A percentile compares a stretch with the other conserved stretches of the same genome.
Conservation (phyloP, 495 filamentous ascomycete species). For the Penicillium crystallinum region DNA sequence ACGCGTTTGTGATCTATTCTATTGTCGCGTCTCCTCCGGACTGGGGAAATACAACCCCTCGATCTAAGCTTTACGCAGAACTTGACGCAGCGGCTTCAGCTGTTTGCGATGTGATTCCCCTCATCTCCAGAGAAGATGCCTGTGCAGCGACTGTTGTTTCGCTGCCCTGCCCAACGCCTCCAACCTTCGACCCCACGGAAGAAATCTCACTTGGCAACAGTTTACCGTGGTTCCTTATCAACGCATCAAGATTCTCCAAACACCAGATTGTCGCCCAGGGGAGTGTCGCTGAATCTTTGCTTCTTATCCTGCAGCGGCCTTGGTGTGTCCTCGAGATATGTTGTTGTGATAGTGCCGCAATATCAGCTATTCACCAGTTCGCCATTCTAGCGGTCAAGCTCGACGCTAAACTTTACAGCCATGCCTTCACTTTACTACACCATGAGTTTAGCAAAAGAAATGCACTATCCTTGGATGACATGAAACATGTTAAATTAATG, state of each 20-base stretch:
- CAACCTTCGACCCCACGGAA: background rate
- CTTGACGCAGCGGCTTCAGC: background rate
- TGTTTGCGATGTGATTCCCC: background rate
- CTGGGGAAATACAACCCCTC: background rate
- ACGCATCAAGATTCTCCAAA: constrained; percentile 7
- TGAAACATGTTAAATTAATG: background rate
- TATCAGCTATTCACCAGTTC: constrained; percentile 7
- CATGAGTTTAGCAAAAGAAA: constrained; percentile 5
- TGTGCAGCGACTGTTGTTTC: background rate
- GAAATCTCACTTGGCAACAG: background rate
- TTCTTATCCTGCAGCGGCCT: constrained; percentile 17
- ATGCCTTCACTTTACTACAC: constrained; percentile 6
- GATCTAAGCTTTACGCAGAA: background rate
- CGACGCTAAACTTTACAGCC: constrained; percentile 4
- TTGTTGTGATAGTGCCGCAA: constrained; percentile 10
- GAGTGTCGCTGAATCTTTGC: constrained; percentile 7
- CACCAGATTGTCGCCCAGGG: constrained; percentile 15
- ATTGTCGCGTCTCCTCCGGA: constrained; percentile 5
- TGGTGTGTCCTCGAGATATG: constrained; percentile 24
- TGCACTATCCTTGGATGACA: background rate
- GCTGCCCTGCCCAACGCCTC: background rate
- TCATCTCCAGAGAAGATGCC: background rate
- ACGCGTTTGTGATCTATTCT: constrained; percentile 9
- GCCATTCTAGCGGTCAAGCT: background rate
- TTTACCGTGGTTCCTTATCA: constrained; percentile 20